Evolutionary conservation across 345 rosid genomes (phyloP).

Genomic region (Gossypium sturtianum): DNA sequence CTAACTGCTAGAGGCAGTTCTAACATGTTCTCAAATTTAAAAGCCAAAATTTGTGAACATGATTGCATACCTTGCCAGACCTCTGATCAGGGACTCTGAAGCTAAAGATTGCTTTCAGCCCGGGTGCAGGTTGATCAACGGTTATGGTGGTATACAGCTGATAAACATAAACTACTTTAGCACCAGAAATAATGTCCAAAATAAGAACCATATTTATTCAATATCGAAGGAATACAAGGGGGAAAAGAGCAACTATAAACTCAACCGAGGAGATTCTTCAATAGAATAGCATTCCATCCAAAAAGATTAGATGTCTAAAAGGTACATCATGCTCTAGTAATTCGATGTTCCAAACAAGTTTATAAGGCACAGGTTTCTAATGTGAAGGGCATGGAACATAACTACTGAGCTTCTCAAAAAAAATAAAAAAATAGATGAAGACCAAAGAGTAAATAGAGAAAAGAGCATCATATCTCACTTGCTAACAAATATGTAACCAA

Average conservation of each 20-base stretch:
- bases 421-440: background rate
- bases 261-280: background rate
- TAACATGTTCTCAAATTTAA: background rate
- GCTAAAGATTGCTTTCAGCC: constrained; percentile 74
- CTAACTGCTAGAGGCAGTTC: background rate
- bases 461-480: background rate
- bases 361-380: background rate
- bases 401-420: background rate
- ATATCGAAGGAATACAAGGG: background rate
- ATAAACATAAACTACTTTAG: constrained; percentile 8
- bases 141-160: constrained; percentile 82
- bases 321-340: background rate
- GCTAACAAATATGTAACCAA: background rate
- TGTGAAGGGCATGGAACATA: background rate
- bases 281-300: background rate
- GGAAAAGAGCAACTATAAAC: background rate
- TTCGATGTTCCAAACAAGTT: background rate
- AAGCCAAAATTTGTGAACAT: background rate
- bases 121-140: constrained; percentile 82
- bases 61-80: constrained; percentile 75
- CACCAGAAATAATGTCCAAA: background rate
- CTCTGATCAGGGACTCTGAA: constrained; percentile 84
- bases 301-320: background rate
- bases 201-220: background rate
- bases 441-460: background rate